phyloP scores from a whole-genome alignment of 2,329 filamentous ascomycete species.

The Diaporthe sp. region DNA sequence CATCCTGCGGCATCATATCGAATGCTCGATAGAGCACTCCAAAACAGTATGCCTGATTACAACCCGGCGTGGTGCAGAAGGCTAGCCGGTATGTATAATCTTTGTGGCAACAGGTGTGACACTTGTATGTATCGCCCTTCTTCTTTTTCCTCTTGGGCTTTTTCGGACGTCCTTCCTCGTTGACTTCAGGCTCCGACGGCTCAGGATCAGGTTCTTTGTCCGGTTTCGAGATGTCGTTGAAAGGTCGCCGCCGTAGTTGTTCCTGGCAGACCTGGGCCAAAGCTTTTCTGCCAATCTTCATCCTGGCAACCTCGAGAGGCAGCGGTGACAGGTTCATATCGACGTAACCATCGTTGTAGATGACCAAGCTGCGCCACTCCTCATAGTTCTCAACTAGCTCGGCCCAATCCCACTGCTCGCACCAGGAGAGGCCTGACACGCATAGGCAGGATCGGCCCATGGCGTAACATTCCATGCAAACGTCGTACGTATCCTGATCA shows the following conservation, averaged over 20 bases:
- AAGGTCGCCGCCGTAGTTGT: slow-evolving; percentile 83
- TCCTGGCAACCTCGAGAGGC: slow-evolving; percentile 77
- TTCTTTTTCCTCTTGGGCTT: slow-evolving; percentile 69
- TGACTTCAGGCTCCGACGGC: slow-evolving; percentile 65
- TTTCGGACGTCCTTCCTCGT: slow-evolving; percentile 73
- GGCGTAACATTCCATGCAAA: slow-evolving; percentile 99
- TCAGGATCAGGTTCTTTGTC: slow-evolving; percentile 62
- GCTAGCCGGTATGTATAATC: slow-evolving; percentile 90
- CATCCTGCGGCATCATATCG: slow-evolving; percentile 85
- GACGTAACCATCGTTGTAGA: slow-evolving; percentile 77
- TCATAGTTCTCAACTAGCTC: slow-evolving; percentile 84
- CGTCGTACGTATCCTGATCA: slow-evolving; percentile 88
- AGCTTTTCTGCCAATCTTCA: slow-evolving; percentile 78
- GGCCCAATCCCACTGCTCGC: slow-evolving; percentile 91
- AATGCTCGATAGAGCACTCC: slow-evolving; percentile 93
- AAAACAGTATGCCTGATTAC: slow-evolving; percentile 87
- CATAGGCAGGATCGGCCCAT: slow-evolving; percentile 96
- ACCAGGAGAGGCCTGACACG: slow-evolving; percentile 87
- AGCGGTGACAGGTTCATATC: slow-evolving; percentile 76
- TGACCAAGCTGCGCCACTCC: slow-evolving; percentile 82
- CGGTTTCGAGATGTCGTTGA: slow-evolving; percentile 81
- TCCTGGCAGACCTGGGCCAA: slow-evolving; percentile 95
- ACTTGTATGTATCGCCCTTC: slow-evolving; percentile 69
- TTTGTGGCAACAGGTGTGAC: slow-evolving; percentile 86
- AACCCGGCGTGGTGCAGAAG: slow-evolving; percentile 78